Evolutionary conservation across 2,329 filamentous ascomycete species (phyloP).

Genomic region (Fusarium sp.): DNA sequence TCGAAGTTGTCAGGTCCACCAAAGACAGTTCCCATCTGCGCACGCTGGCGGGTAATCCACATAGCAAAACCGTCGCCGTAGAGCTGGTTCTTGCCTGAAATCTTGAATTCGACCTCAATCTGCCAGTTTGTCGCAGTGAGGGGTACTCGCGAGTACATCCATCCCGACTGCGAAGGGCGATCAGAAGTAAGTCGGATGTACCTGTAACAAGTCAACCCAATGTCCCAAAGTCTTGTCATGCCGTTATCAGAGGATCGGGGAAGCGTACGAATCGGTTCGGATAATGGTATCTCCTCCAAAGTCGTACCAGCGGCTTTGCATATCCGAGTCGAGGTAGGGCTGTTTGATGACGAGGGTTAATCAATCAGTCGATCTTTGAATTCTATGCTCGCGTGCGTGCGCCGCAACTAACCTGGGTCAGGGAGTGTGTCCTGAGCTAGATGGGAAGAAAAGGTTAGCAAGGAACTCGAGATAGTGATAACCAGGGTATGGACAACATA

Average conservation of each 20-base stretch:
- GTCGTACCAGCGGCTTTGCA: constrained; percentile 99
- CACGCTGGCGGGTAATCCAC: constrained; percentile 97
- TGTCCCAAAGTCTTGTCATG: constrained; percentile 18
- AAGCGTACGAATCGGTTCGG: constrained; percentile 72
- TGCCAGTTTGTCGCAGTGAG: constrained; percentile 99
- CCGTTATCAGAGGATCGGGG: constrained; percentile 21
- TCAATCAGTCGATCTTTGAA: constrained; percentile 25
- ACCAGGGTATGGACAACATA: constrained; percentile 47
- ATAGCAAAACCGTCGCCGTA: constrained; percentile 97
- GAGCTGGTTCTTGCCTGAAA: constrained; percentile 87
- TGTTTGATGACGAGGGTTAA: constrained; percentile 55
- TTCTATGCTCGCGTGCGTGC: constrained; percentile 37
- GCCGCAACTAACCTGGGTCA: constrained; percentile 74
- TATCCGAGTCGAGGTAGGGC: constrained; percentile 97
- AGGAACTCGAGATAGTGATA: constrained; percentile 2
- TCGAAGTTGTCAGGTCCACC: constrained; percentile 90
- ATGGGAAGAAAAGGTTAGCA: constrained; percentile 44
- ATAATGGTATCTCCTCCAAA: constrained; percentile 96
- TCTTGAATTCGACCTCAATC: constrained; percentile 95
- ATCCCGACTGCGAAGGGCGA: constrained; percentile 89
- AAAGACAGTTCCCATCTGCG: constrained; percentile 83
- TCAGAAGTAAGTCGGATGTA: constrained; percentile 95
- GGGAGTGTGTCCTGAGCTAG: constrained; percentile 87
- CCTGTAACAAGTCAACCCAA: constrained; percentile 58
- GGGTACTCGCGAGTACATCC: constrained; percentile 93